Evolutionary conservation across 768 basidiomycete species (phyloP).

Genomic region (Myochromella boudieri): DNA sequence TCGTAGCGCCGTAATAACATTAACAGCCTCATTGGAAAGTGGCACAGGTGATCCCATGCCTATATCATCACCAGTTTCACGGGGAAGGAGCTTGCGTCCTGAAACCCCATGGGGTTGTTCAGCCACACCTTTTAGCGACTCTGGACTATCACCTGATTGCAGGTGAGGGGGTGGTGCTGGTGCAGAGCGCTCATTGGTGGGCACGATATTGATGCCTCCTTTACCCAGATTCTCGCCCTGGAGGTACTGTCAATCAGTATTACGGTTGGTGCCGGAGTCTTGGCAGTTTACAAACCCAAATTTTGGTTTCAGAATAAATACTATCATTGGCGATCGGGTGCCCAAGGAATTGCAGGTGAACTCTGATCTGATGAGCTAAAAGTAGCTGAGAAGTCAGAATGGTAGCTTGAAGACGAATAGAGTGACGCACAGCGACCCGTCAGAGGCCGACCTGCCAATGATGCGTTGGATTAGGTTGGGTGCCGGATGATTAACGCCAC

Average conservation of each 20-base stretch:
- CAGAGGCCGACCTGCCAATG: conserved; percentile 67
- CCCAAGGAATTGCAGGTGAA: conserved; percentile 94
- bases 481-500: conserved; percentile 16
- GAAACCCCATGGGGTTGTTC: too few species aligned
- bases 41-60: conserved; percentile 87
- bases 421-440: conserved; percentile 85
- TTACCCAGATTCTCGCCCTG: conserved; percentile 75
- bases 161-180: conserved; percentile 58
- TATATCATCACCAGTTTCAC: conserved; percentile 85
- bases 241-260: conserved; percentile 1
- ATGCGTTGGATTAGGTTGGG: conserved; percentile 1
- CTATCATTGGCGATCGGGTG: conserved; percentile 95
- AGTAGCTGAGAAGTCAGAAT: conserved; percentile 8
- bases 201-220: conserved; percentile 77
- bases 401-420: conserved; percentile 1
- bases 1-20: conserved; percentile 73
- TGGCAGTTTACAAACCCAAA: conserved; percentile 57
- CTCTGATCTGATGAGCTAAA: conserved; percentile 93
- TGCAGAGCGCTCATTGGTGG: conserved; percentile 63
- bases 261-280: too few species aligned
- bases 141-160: conserved; percentile 44
- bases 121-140: conserved; percentile 33
- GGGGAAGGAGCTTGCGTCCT: conserved; percentile 63
- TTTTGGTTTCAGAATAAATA: conserved; percentile 78
- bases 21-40: conserved; percentile 73